phyloP scores from a whole-genome alignment of 2,329 filamentous ascomycete species.

The Penicillium hordei region DNA sequence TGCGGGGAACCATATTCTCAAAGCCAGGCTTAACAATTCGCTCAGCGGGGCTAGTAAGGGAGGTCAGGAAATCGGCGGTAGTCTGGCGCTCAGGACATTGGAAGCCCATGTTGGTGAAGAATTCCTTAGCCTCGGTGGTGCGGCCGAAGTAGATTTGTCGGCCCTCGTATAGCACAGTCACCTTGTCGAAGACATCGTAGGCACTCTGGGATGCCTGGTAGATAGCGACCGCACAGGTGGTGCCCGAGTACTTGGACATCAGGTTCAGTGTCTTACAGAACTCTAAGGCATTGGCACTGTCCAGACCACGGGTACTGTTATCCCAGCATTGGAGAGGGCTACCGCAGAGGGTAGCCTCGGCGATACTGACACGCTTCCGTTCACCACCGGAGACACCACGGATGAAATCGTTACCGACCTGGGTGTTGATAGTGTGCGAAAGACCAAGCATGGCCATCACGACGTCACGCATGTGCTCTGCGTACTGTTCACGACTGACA shows the following conservation, averaged over 20 bases:
- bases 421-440: conserved; percentile 53
- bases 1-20: conserved; percentile 64
- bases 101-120: conserved; percentile 70
- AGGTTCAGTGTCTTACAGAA: conserved; percentile 55
- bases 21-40: conserved; percentile 58
- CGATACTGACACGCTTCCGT: conserved; percentile 61
- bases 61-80: conserved; percentile 70
- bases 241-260: conserved; percentile 51
- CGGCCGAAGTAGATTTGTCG: conserved; percentile 75
- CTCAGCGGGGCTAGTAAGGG: conserved; percentile 65
- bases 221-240: conserved; percentile 56
- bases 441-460: conserved; percentile 48
- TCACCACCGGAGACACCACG: conserved; percentile 63
- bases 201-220: conserved; percentile 53
- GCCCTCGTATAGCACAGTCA: conserved; percentile 71
- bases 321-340: conserved; percentile 51
- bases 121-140: conserved; percentile 59
- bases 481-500: conserved; percentile 46
- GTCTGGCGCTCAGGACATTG: conserved; percentile 68
- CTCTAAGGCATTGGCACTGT: conserved; percentile 57
- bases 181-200: conserved; percentile 68
- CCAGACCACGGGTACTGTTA: conserved; percentile 53
- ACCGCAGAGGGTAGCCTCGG: conserved; percentile 53
- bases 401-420: conserved; percentile 57
- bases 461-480: conserved; percentile 46